These are phyloP conservation scores for Cryptococcus depauperatus DNA, from an alignment of 1,284 basidiomycete genomes.

Conservation along the genomic window DNA sequence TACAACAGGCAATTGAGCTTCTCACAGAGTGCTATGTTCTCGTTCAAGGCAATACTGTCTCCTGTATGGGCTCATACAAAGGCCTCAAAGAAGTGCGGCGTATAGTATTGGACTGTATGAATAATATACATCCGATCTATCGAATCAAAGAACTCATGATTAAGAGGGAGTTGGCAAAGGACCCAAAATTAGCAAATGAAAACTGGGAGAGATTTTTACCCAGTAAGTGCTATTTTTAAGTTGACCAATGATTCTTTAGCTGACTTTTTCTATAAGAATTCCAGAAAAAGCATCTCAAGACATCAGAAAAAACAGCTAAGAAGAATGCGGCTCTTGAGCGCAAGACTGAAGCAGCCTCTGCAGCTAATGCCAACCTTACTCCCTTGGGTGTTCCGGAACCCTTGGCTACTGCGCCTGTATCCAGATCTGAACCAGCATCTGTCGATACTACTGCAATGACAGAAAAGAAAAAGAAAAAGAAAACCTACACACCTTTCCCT, in stretches of 20 bases:
- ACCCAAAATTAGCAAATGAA: conserved; percentile 88
- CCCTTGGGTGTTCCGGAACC: conserved; percentile 17
- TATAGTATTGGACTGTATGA: conserved; percentile 97
- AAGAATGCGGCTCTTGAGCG: conserved; percentile 58
- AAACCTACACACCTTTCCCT: conserved; percentile 98
- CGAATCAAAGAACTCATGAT: conserved; percentile 99
- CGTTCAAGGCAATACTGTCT: conserved; percentile 96
- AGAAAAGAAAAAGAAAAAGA: conserved; percentile 57
- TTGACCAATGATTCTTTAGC: not conserved
- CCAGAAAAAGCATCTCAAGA: conserved; percentile 83
- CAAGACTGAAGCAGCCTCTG: conserved; percentile 9
- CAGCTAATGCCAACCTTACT: conserved; percentile 11
- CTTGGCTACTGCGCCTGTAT: conserved; percentile 3
- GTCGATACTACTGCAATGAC: conserved; percentile 9
- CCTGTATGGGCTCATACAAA: conserved; percentile 94
- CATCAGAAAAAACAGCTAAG: conserved; percentile 80
- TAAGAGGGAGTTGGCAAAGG: conserved; percentile 92
- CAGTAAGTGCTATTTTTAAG: conserved; percentile 38
- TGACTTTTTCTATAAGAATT: conserved; percentile 57
- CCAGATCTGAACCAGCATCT: conserved; percentile 6
- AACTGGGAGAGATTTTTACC: conserved; percentile 98
- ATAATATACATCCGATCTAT: conserved; percentile 98
- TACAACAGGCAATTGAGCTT: conserved; percentile 86
- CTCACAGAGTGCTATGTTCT: conserved; percentile 95
- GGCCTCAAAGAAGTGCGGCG: conserved; percentile 90